Conservation (phyloP, 169 alveolate genomes). For the Plasmodium malariae region DNA sequence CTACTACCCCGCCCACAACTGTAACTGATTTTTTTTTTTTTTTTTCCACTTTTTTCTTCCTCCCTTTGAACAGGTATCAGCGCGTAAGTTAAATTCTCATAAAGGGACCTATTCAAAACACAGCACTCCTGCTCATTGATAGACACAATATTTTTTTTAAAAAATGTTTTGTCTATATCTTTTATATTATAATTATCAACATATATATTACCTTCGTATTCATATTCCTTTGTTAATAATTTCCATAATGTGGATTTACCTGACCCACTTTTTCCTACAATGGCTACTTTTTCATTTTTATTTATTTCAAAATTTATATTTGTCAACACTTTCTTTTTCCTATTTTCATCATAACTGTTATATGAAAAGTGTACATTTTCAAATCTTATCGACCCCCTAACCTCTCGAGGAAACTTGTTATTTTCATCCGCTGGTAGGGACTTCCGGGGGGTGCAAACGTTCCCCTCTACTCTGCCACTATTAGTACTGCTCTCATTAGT, state of each 20-base stretch:
- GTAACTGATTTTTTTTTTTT: too few species aligned
- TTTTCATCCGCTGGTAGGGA: too few species aligned
- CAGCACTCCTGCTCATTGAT: constrained; percentile 64
- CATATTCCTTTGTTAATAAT: constrained; percentile 36
- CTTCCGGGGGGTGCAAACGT: too few species aligned
- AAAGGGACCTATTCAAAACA: constrained; percentile 43
- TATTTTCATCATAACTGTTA: constrained; percentile 17
- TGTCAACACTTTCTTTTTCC: constrained; percentile 78
- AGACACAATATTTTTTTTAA: constrained; percentile 47
- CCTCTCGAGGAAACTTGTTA: background rate
- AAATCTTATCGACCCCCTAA: constrained; percentile 31
- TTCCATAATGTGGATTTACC: constrained; percentile 85
- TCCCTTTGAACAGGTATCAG: constrained; percentile 10
- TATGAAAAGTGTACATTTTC: constrained; percentile 40
- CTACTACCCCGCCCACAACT: too few species aligned
- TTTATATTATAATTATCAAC: constrained; percentile 35
- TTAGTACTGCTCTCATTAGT: background rate
- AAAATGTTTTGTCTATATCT: constrained; percentile 19
- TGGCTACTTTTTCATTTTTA: constrained; percentile 83
- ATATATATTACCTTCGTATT: constrained; percentile 52
- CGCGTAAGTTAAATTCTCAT: constrained; percentile 51
- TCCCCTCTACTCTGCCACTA: too few species aligned
- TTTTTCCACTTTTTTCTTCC: background rate
- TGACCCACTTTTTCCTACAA: constrained; percentile 85
- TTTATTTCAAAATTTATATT: constrained; percentile 79